A percentile compares a stretch with the other conserved stretches of the same genome.
phyloP scores from a whole-genome alignment of 306 rosid species.

The Inga oerstediana region DNA sequence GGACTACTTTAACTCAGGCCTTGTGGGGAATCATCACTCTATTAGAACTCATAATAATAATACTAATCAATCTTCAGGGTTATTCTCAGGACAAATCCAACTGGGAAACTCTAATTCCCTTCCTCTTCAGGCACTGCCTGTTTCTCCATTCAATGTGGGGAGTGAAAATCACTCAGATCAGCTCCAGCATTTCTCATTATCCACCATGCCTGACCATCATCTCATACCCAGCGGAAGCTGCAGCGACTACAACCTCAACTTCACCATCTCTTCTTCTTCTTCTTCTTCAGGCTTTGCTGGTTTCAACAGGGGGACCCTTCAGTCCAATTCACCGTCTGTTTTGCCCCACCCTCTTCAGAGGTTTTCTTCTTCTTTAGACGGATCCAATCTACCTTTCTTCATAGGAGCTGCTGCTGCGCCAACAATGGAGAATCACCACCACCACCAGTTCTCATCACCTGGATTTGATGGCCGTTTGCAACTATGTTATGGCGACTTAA shows the following conservation, averaged over 20 bases:
- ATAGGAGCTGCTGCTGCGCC: conserved; percentile 60
- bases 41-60: conserved; percentile 46
- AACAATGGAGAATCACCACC: conserved; percentile 62
- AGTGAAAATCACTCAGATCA: conserved; percentile 53
- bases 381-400: conserved; percentile 72
- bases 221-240: conserved; percentile 49
- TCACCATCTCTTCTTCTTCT: conserved; percentile 80
- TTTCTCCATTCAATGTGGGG: conserved; percentile 50
- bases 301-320: conserved; percentile 99
- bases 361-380: conserved; percentile 74
- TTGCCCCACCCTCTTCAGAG: conserved; percentile 68
- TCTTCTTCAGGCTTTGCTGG: conserved; percentile 87
- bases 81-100: conserved; percentile 52
- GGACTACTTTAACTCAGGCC: conserved; percentile 66
- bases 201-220: conserved; percentile 58
- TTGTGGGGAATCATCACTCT: conserved; percentile 50
- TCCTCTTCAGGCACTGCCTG: conserved; percentile 52
- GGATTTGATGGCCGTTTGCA: conserved; percentile 72
- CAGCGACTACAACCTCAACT: conserved; percentile 69
- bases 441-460: conserved; percentile 69
- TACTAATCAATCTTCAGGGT: conserved; percentile 49
- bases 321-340: conserved; percentile 93
- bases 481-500: conserved; percentile 66
- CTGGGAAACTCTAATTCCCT: conserved; percentile 48
- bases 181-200: conserved; percentile 58